Conservation (phyloP, 1,284 basidiomycete species). For the Papiliotrema terrestris region DNA sequence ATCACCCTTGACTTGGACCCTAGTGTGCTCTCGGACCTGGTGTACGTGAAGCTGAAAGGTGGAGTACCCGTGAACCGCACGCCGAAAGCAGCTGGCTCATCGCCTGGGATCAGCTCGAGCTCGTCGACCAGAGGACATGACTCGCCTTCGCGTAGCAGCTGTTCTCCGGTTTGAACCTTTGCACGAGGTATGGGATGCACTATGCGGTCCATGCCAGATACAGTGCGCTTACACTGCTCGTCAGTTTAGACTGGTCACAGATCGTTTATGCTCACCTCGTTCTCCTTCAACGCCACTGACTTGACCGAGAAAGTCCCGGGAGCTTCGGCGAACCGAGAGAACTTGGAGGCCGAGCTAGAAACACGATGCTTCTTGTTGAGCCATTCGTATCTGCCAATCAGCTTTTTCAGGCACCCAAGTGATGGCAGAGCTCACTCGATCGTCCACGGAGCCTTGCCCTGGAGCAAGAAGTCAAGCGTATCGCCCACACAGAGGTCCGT, state of each 20-base stretch:
- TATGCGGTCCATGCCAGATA: conserved; percentile 69
- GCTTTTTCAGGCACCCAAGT: not conserved
- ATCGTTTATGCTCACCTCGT: conserved; percentile 51
- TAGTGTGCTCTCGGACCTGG: conserved; percentile 55
- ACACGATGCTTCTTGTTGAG: conserved; percentile 71
- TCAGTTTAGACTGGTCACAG: not conserved
- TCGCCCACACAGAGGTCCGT: conserved; percentile 89
- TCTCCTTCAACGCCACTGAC: conserved; percentile 85
- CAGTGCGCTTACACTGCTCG: conserved; percentile 65
- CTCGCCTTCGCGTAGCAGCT: conserved; percentile 79
- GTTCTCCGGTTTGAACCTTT: conserved; percentile 79
- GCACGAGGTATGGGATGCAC: conserved; percentile 85
- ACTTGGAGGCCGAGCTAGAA: conserved; percentile 71
- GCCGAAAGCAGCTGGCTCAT: conserved; percentile 80
- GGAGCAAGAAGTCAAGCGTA: conserved; percentile 82
- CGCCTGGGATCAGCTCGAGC: conserved; percentile 54
- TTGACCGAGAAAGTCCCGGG: conserved; percentile 77
- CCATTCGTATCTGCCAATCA: conserved; percentile 65
- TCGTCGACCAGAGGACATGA: not conserved
- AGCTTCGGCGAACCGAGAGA: conserved; percentile 75
- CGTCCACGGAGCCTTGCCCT: conserved; percentile 94
- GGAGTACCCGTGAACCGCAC: conserved; percentile 86
- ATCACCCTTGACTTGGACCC: conserved; percentile 57
- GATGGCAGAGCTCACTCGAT: conserved; percentile 60
- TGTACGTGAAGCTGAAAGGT: conserved; percentile 93